phyloP scores from a whole-genome alignment of 1,284 basidiomycete species.

The Veloboletus limbatus region DNA sequence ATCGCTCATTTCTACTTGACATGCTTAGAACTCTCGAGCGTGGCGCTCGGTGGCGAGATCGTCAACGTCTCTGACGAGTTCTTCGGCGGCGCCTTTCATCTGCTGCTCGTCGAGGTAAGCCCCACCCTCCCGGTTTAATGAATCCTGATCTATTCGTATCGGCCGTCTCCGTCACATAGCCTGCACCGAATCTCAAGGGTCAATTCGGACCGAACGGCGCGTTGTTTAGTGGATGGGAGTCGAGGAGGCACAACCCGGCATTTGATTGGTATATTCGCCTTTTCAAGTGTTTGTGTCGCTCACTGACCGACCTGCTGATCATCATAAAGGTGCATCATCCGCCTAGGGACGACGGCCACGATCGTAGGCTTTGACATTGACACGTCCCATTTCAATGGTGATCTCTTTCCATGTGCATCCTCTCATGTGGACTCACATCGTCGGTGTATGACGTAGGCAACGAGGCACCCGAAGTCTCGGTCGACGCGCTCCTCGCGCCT shows the following conservation, averaged over 20 bases:
- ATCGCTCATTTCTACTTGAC: too few species aligned
- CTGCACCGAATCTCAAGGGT: slow-evolving; percentile 82
- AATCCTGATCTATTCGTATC: not conserved
- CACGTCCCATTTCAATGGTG: slow-evolving; percentile 93
- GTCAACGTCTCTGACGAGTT: slow-evolving; percentile 90
- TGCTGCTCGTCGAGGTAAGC: slow-evolving; percentile 79
- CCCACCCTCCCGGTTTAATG: not conserved
- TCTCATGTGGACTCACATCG: not conserved
- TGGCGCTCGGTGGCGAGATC: slow-evolving; percentile 78
- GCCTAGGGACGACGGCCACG: slow-evolving; percentile 77
- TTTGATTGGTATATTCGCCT: slow-evolving; percentile 79
- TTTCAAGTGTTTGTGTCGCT: not conserved
- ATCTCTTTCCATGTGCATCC: slow-evolving; percentile 3
- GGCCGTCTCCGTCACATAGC: slow-evolving; percentile 40
- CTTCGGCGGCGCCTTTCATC: slow-evolving; percentile 84
- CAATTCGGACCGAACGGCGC: slow-evolving; percentile 97
- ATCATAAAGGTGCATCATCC: slow-evolving; percentile 77
- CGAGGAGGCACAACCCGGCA: slow-evolving; percentile 81
- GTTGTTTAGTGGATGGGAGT: slow-evolving; percentile 94
- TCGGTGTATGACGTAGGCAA: slow-evolving; percentile 56
- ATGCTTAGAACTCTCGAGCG: slow-evolving; percentile 82
- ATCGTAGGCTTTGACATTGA: slow-evolving; percentile 93
- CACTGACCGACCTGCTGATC: too few species aligned
- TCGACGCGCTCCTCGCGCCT: slow-evolving; percentile 59
- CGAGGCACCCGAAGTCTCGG: slow-evolving; percentile 82